Percentiles rank a stretch among this genome's conserved stretches.
Evolutionary conservation across 2,329 filamentous ascomycete species (phyloP).

Genomic region (Calycina herbarum): DNA sequence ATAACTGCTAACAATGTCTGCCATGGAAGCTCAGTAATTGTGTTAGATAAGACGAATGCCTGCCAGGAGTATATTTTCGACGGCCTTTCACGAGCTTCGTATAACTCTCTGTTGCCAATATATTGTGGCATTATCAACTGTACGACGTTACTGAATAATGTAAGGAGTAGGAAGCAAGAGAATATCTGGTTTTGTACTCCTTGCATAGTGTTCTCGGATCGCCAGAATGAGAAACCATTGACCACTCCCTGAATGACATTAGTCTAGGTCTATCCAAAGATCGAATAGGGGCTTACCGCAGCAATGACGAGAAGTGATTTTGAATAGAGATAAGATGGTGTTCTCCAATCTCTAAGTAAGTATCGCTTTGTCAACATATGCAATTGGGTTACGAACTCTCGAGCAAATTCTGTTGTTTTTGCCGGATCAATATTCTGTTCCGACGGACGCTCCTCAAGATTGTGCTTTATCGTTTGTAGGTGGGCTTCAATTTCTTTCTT

Average conservation of each 20-base stretch:
- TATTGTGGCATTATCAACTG: constrained; percentile 75
- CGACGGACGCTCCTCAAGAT: background rate
- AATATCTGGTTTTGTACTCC: constrained; percentile 72
- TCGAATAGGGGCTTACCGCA: background rate
- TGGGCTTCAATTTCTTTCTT: constrained; percentile 32
- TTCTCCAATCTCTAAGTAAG: constrained; percentile 63
- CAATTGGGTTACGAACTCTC: constrained; percentile 60
- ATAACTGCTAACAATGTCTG: constrained; percentile 68
- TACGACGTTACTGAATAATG: constrained; percentile 67
- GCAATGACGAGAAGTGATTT: background rate
- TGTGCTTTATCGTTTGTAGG: constrained; percentile 20
- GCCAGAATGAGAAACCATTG: constrained; percentile 65
- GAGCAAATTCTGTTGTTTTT: constrained; percentile 57
- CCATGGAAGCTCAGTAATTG: constrained; percentile 81
- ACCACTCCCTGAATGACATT: constrained; percentile 41
- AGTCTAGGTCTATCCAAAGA: background rate
- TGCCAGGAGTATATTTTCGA: constrained; percentile 77
- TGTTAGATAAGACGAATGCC: constrained; percentile 64
- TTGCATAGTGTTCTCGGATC: constrained; percentile 54
- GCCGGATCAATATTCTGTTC: too few species aligned
- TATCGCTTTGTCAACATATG: constrained; percentile 53
- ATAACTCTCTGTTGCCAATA: constrained; percentile 51
- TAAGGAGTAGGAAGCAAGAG: constrained; percentile 67
- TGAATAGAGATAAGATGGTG: background rate
- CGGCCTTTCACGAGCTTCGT: constrained; percentile 68